Evolutionary conservation across 208 protist species (phyloP).

Genomic region (Porcisia hertigi): DNA sequence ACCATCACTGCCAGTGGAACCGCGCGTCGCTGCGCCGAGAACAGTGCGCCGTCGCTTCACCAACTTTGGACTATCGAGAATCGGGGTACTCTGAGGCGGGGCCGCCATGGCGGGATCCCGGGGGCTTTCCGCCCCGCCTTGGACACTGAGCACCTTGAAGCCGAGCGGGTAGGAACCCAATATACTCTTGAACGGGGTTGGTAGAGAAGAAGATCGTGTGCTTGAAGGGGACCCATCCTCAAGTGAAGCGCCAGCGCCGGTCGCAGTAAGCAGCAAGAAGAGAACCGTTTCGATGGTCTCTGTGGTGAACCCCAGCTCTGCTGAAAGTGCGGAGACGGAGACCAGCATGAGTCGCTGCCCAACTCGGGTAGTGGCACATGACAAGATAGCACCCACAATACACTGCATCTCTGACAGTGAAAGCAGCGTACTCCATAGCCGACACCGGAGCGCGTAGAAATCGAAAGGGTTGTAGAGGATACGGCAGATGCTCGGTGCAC

Average conservation of each 20-base stretch:
- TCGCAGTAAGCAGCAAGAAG: conserved; percentile 53
- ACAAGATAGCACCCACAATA: conserved; percentile 57
- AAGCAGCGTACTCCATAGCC: conserved; percentile 51
- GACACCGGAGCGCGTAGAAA: conserved; percentile 93
- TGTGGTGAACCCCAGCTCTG: conserved; percentile 59
- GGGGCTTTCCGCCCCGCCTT: background rate
- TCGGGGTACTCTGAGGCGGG: background rate
- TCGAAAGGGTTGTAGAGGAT: conserved; percentile 93
- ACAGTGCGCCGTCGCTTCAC: conserved; percentile 21
- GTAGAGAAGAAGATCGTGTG: background rate
- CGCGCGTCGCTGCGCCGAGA: background rate
- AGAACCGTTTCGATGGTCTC: conserved; percentile 84
- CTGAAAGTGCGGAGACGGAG: conserved; percentile 52
- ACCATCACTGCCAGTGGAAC: conserved; percentile 12
- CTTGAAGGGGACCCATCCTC: background rate
- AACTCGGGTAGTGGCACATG: conserved; percentile 37
- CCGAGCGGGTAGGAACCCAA: conserved; percentile 47
- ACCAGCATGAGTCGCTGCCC: conserved; percentile 64
- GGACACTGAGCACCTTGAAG: conserved; percentile 43
- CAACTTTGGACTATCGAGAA: background rate
- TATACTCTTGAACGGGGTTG: conserved; percentile 38
- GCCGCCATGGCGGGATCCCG: background rate
- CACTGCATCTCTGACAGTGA: conserved; percentile 60
- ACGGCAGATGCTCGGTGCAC: conserved; percentile 65
- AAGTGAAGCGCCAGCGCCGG: background rate